A percentile compares a stretch with the other conserved stretches of the same genome.
Evolutionary conservation across 2,329 filamentous ascomycete species (phyloP).

Genomic region (Xylariaceae sp.): DNA sequence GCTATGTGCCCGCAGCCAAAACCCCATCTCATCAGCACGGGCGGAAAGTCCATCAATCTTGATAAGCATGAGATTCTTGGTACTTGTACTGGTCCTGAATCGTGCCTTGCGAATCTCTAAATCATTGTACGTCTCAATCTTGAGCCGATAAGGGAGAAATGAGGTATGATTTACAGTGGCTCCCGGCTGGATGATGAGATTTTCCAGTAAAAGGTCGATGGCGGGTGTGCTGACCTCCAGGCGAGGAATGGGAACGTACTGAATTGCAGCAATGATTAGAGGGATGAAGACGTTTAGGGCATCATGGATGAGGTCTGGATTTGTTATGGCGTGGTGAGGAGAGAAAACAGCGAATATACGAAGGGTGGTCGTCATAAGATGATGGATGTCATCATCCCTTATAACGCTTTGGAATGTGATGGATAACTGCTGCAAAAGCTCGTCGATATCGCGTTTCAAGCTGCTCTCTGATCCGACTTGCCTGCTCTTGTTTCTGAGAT

Average conservation of each 20-base stretch:
- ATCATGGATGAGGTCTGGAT: constrained; percentile 76
- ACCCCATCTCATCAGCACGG: constrained; percentile 85
- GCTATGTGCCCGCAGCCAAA: constrained; percentile 82
- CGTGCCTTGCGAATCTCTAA: constrained; percentile 82
- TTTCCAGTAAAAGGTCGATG: constrained; percentile 86
- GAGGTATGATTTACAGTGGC: constrained; percentile 83
- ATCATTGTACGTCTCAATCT: constrained; percentile 83
- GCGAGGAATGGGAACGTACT: constrained; percentile 88
- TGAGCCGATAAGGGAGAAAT: constrained; percentile 84
- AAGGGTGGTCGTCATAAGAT: constrained; percentile 69
- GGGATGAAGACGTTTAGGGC: constrained; percentile 82
- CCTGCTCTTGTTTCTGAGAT: constrained; percentile 60
- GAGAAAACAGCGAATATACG: constrained; percentile 74
- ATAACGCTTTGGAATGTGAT: constrained; percentile 71
- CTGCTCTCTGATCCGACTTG: constrained; percentile 71
- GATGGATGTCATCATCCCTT: constrained; percentile 73
- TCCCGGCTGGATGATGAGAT: constrained; percentile 88
- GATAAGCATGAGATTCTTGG: constrained; percentile 76
- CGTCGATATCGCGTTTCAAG: constrained; percentile 75
- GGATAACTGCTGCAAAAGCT: constrained; percentile 71
- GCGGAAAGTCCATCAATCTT: constrained; percentile 83
- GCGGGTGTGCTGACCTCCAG: constrained; percentile 85
- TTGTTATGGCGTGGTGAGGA: constrained; percentile 66
- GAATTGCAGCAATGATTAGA: constrained; percentile 74
- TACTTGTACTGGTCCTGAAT: constrained; percentile 67